Conservation (phyloP, 352 stramenopile genomes). For the Globisporangium viniferum region DNA sequence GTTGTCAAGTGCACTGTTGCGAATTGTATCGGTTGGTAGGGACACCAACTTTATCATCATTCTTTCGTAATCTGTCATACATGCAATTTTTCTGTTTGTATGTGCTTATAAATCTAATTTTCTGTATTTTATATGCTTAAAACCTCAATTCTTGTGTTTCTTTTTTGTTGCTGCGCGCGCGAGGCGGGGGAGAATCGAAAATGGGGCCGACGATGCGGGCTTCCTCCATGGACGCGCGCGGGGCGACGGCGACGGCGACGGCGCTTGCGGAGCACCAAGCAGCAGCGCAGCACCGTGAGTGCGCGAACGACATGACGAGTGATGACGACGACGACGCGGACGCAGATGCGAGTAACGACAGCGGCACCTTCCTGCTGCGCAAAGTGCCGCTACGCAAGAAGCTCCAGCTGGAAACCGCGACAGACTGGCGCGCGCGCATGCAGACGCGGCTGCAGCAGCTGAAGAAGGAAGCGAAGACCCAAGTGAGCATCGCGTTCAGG, state of each 20-base stretch:
- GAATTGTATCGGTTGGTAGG: slow-evolving; percentile 12
- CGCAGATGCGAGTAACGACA: not conserved
- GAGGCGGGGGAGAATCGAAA: not conserved
- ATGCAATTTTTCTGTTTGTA: too few relatives aligned
- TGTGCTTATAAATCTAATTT: too few relatives aligned
- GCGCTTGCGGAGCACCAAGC: not conserved
- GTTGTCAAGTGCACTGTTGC: slow-evolving; percentile 3
- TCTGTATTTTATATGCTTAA: not conserved
- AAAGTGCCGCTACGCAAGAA: slow-evolving; percentile 5
- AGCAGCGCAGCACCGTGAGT: not conserved
- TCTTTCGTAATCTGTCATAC: not conserved
- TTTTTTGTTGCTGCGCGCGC: not conserved
- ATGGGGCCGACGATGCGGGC: not conserved
- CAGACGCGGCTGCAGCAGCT: slow-evolving; percentile 22
- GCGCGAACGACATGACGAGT: slow-evolving; percentile 7
- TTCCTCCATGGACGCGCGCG: not conserved
- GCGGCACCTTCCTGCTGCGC: not conserved
- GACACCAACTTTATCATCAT: not conserved
- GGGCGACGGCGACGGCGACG: not conserved
- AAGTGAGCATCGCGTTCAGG: not conserved
- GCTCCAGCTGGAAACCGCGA: slow-evolving; percentile 16
- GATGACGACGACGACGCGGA: slow-evolving; percentile 9
- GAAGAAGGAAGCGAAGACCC: not conserved
- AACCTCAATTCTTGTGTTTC: not conserved
- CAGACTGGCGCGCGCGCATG: slow-evolving; percentile 19